Percentiles rank a stretch among this genome's conserved stretches.
Conservation (phyloP, 441 rosid genomes). For the Erodium moschatum region DNA sequence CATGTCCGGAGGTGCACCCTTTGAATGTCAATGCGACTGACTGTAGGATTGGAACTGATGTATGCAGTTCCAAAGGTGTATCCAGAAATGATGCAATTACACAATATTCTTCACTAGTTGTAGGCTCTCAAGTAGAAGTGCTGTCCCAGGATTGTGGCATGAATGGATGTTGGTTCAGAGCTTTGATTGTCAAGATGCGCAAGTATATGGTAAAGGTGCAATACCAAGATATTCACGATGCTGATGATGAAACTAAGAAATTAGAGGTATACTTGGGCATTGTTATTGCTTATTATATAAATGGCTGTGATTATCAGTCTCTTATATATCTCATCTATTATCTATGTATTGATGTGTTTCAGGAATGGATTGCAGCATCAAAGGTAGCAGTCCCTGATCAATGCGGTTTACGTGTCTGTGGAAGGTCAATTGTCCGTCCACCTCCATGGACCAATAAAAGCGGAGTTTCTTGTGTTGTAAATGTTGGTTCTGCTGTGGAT, state of each 20-base stretch:
- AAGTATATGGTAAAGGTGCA: conserved; percentile 70
- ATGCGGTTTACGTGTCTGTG: conserved; percentile 39
- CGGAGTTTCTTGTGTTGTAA: conserved; percentile 22
- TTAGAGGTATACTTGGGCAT: conserved; percentile 42
- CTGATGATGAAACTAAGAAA: conserved; percentile 55
- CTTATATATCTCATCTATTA: not conserved
- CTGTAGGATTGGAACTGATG: conserved; percentile 21
- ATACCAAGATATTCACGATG: conserved; percentile 60
- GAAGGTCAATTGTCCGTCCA: conserved; percentile 54
- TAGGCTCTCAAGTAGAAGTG: conserved; percentile 62
- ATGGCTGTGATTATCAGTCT: not conserved
- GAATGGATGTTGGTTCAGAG: conserved; percentile 82
- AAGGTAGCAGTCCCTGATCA: conserved; percentile 46
- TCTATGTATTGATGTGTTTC: conserved; percentile 16
- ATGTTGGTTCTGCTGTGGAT: conserved; percentile 58
- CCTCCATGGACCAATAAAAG: conserved; percentile 15
- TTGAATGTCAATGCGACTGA: conserved; percentile 9
- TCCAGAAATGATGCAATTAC: conserved; percentile 15
- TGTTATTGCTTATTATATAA: not conserved
- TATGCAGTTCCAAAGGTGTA: conserved; percentile 17
- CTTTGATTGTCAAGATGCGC: conserved; percentile 46
- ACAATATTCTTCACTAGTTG: conserved; percentile 27
- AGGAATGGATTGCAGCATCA: conserved; percentile 73
- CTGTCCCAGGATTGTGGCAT: conserved; percentile 78
- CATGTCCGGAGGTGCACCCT: conserved; percentile 15